Evolutionary conservation across 2,329 filamentous ascomycete species (phyloP).

Genomic region (Talaromyces albobiverticillius): DNA sequence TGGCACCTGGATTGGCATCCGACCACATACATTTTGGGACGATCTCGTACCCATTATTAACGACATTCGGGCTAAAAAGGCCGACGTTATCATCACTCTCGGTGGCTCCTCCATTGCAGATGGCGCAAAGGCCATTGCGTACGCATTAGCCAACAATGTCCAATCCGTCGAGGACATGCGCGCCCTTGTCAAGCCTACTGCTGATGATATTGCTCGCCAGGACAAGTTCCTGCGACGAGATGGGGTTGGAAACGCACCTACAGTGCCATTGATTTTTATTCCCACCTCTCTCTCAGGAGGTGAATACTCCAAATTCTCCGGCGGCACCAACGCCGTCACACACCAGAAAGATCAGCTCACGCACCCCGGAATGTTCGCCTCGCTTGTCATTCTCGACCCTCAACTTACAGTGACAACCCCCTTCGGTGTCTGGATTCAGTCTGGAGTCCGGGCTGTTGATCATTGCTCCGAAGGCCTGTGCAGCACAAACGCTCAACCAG

Average conservation of each 20-base stretch:
- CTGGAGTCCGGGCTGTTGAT: conserved; percentile 27
- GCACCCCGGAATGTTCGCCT: conserved; percentile 8
- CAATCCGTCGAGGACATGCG: conserved; percentile 21
- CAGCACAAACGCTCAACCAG: conserved; percentile 10
- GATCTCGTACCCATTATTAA: conserved; percentile 43
- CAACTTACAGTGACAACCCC: conserved; percentile 25
- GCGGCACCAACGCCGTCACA: conserved; percentile 33
- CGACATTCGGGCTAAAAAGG: conserved; percentile 24
- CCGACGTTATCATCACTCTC: conserved; percentile 48
- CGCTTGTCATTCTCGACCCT: conserved; percentile 20
- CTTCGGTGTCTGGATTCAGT: conserved; percentile 24
- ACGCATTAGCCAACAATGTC: conserved; percentile 42
- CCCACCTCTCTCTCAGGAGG: conserved; percentile 43
- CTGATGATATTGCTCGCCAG: conserved; percentile 28
- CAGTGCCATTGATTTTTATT: conserved; percentile 30
- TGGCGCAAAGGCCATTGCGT: conserved; percentile 46
- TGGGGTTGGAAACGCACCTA: background rate
- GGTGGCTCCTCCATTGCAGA: conserved; percentile 51
- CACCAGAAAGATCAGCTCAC: conserved; percentile 7
- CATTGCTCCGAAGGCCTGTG: conserved; percentile 29
- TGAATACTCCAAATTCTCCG: conserved; percentile 40
- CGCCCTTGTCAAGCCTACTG: background rate
- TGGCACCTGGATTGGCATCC: conserved; percentile 46
- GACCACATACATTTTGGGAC: conserved; percentile 46
- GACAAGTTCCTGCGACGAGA: background rate